phyloP scores from a whole-genome alignment of 345 rosid genomes.

The Carallia brachiata region DNA sequence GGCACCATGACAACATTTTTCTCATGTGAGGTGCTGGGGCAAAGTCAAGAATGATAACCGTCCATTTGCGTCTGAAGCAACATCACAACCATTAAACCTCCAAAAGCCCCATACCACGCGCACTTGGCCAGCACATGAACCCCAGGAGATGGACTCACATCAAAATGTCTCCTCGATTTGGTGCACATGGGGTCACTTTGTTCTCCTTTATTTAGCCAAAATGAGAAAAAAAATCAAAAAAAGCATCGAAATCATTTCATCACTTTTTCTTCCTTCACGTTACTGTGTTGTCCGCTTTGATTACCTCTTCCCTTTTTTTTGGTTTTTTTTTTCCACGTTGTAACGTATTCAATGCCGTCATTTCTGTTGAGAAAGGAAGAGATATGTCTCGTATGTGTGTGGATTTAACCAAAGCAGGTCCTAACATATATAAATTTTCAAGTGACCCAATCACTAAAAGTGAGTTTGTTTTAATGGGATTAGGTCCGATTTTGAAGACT shows the following conservation, averaged over 20 bases:
- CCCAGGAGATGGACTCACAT: constrained; percentile 8
- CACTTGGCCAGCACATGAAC: constrained; percentile 3
- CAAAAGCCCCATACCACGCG: not conserved
- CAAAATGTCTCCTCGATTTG: constrained; percentile 29
- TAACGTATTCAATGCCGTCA: too few species aligned
- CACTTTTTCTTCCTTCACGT: not conserved
- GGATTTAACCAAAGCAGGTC: too few species aligned
- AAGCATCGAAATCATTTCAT: not conserved
- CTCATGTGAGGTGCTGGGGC: constrained; percentile 1
- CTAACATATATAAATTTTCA: too few species aligned
- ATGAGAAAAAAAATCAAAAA: too few species aligned
- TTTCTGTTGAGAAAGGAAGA: too few species aligned
- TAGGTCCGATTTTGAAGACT: too few species aligned
- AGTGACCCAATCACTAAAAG: too few species aligned
- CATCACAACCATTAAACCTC: not conserved
- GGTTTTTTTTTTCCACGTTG: too few species aligned
- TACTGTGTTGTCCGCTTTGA: not conserved
- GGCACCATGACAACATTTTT: not conserved
- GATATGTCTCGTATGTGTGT: too few species aligned
- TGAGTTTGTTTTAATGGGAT: too few species aligned
- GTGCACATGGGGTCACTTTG: constrained; percentile 21
- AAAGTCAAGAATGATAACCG: not conserved
- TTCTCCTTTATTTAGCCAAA: constrained; percentile 1
- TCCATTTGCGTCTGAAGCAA: not conserved
- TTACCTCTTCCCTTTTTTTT: too few species aligned